These are phyloP conservation scores for Tuber calosporum DNA, from an alignment of 495 filamentous ascomycete species.

Conservation along the genomic window DNA sequence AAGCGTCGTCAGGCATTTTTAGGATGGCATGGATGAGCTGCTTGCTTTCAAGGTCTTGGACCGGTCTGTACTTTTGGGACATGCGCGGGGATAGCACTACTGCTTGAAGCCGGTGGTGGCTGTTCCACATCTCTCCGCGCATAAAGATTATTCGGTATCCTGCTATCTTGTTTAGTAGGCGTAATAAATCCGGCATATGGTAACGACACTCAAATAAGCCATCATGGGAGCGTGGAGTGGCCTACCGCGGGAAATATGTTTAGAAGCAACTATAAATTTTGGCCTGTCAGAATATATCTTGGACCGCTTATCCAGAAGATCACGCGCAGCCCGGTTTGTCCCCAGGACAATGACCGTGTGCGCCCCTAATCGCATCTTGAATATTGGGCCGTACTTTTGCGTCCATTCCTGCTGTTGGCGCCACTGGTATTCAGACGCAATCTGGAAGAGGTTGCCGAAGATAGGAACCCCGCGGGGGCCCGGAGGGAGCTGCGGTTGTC, in stretches of 20 bases:
- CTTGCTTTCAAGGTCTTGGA: conserved; percentile 46
- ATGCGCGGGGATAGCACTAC: conserved; percentile 8
- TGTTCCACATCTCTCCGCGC: conserved; percentile 26
- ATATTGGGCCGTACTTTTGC: conserved; percentile 52
- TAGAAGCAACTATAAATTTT: conserved; percentile 36
- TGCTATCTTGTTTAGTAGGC: conserved; percentile 32
- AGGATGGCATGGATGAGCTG: conserved; percentile 43
- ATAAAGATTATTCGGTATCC: conserved; percentile 39
- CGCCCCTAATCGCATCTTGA: conserved; percentile 48
- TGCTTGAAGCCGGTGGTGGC: conserved; percentile 1
- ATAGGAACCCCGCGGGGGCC: conserved; percentile 39
- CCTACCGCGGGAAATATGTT: background rate
- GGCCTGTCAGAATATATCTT: conserved; percentile 51
- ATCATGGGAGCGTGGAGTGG: too few relatives aligned
- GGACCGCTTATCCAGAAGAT: conserved; percentile 50
- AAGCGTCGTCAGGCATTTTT: conserved; percentile 34
- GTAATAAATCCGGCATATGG: conserved; percentile 11
- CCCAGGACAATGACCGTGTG: conserved; percentile 51
- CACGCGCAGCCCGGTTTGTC: conserved; percentile 52
- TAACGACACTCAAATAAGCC: background rate
- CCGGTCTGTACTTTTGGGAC: conserved; percentile 32
- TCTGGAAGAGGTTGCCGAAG: conserved; percentile 49
- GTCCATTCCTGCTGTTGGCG: conserved; percentile 55
- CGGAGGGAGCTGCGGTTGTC: background rate
- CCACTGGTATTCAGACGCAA: conserved; percentile 50